phyloP scores from a whole-genome alignment of 2,329 filamentous ascomycete species.

The Sporothrix protearum region DNA sequence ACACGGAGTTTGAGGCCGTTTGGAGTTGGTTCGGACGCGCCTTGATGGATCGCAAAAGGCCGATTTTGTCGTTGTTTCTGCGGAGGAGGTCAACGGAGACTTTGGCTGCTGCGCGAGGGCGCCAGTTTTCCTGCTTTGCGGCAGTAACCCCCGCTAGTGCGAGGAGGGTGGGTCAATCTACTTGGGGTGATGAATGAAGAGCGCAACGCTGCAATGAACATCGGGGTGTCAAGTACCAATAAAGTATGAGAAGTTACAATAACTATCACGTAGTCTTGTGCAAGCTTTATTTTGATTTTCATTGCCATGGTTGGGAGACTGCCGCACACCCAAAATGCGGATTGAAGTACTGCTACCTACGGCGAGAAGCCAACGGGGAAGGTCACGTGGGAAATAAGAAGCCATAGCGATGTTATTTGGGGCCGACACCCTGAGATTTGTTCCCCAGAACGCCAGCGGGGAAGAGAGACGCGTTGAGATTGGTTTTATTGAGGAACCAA shows the following conservation, averaged over 20 bases:
- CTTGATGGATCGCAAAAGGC: slow-evolving; percentile 51
- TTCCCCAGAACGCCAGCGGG: background rate
- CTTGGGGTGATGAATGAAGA: background rate
- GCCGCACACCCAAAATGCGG: background rate
- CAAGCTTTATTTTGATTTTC: background rate
- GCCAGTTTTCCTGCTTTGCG: slow-evolving; percentile 26
- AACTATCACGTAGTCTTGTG: rapidly evolving
- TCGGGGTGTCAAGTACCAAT: background rate
- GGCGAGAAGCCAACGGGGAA: background rate
- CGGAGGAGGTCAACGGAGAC: slow-evolving; percentile 30
- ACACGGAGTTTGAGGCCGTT: slow-evolving; percentile 39
- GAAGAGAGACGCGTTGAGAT: background rate
- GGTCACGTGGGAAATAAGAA: slow-evolving; percentile 2
- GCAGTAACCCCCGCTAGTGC: slow-evolving; percentile 13
- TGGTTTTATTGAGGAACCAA: background rate
- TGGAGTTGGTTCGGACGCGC: slow-evolving; percentile 43
- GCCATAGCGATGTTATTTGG: background rate
- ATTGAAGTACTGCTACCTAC: slow-evolving; percentile 7
- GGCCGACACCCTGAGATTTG: background rate
- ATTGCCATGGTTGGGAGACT: background rate
- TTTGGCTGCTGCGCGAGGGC: slow-evolving; percentile 22
- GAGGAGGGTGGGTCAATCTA: slow-evolving; percentile 1
- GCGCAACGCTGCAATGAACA: background rate
- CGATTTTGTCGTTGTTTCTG: slow-evolving; percentile 39
- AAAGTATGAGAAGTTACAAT: background rate